Evolutionary conservation across 1,284 basidiomycete genomes (phyloP).

Genomic region (Rhodotorula sp.): DNA sequence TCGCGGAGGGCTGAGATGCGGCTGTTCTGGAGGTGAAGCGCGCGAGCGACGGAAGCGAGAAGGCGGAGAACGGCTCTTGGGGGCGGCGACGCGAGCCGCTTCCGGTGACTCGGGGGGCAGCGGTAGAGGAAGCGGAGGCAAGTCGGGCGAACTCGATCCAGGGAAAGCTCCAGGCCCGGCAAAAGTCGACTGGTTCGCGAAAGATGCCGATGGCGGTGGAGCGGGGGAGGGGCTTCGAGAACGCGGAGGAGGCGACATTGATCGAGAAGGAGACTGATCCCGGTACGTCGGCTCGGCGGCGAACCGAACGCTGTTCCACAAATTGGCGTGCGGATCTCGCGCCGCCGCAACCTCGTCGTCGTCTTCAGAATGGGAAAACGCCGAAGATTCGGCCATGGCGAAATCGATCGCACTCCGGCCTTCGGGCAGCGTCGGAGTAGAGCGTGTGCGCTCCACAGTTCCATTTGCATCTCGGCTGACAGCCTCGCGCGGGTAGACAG

Average conservation of each 20-base stretch:
- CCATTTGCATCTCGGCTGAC: too few relatives aligned
- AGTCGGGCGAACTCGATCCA: not conserved
- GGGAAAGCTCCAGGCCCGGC: not conserved
- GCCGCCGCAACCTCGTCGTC: not conserved
- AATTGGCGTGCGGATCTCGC: not conserved
- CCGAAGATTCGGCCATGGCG: conserved; percentile 30
- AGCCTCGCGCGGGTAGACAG: not conserved
- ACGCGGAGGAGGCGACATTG: conserved; percentile 3
- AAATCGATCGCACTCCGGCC: conserved; percentile 34
- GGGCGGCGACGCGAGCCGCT: not conserved
- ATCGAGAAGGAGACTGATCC: not conserved
- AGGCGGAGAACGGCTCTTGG: not conserved
- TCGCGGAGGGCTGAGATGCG: not conserved
- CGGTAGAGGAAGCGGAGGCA: conserved; percentile 19
- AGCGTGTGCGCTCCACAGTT: not conserved
- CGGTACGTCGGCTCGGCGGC: not conserved
- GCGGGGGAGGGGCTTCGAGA: not conserved
- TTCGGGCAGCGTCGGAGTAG: not conserved
- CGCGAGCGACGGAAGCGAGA: not conserved
- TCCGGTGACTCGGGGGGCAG: conserved; percentile 25
- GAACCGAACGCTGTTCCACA: conserved; percentile 13
- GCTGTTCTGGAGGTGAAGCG: not conserved
- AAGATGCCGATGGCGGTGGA: not conserved
- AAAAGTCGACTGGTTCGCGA: not conserved
- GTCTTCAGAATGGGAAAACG: not conserved